Percentiles rank a stretch among this genome's conserved stretches.
phyloP scores from a whole-genome alignment of 495 filamentous ascomycete genomes.

The Tuber melanosporum region DNA sequence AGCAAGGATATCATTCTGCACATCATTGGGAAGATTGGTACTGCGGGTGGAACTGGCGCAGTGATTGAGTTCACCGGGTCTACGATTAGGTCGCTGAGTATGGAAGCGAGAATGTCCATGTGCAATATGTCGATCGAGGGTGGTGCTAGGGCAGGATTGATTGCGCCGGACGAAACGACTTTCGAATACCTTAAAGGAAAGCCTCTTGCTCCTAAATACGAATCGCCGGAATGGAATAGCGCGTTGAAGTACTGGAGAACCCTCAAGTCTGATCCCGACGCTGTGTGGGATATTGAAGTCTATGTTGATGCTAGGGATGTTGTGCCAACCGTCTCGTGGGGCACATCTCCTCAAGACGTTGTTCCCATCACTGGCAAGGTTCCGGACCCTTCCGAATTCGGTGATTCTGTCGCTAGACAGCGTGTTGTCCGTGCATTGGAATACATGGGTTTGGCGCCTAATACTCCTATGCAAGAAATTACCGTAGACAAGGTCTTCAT shows the following conservation, averaged over 20 bases:
- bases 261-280: constrained; percentile 74
- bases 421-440: constrained; percentile 75
- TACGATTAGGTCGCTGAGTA: constrained; percentile 79
- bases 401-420: constrained; percentile 66
- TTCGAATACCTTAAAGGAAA: constrained; percentile 90
- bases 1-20: constrained; percentile 95
- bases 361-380: constrained; percentile 86
- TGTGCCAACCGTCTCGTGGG: constrained; percentile 89
- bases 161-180: constrained; percentile 88
- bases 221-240: constrained; percentile 81
- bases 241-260: constrained; percentile 84
- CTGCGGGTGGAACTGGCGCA: constrained; percentile 85
- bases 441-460: constrained; percentile 88
- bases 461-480: constrained; percentile 86
- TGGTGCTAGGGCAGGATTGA: constrained; percentile 91
- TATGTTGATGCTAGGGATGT: constrained; percentile 89
- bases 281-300: constrained; percentile 79
- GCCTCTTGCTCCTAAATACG: constrained; percentile 77
- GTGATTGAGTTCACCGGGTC: constrained; percentile 97
- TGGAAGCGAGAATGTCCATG: constrained; percentile 98
- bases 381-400: constrained; percentile 79
- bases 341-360: constrained; percentile 93
- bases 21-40: constrained; percentile 89
- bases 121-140: constrained; percentile 99
- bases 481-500: constrained; percentile 93